Evolutionary conservation across 495 filamentous ascomycete genomes (phyloP).

Genomic region (Chaetomium fimeti): DNA sequence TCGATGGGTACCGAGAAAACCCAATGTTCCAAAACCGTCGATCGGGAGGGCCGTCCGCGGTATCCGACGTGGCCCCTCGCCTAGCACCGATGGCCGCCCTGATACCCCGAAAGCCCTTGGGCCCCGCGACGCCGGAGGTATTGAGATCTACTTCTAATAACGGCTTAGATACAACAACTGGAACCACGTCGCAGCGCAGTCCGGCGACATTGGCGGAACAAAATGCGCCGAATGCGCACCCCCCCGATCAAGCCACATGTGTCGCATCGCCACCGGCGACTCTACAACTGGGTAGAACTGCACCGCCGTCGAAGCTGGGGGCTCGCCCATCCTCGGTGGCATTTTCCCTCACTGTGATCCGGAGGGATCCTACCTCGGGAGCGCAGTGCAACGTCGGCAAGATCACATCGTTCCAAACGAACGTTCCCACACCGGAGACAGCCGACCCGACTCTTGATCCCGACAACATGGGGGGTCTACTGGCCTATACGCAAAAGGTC

Average conservation of each 20-base stretch:
- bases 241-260: not conserved
- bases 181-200: not conserved
- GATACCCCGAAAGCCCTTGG: constrained; percentile 23
- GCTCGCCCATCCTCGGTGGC: constrained; percentile 26
- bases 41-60: not conserved
- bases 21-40: constrained; percentile 27
- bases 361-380: constrained; percentile 75
- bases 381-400: constrained; percentile 88
- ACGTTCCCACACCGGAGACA: constrained; percentile 35
- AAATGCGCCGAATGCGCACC: not conserved
- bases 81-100: constrained; percentile 10
- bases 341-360: constrained; percentile 79
- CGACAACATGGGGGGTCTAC: constrained; percentile 54
- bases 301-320: constrained; percentile 15
- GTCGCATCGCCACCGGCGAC: constrained; percentile 3
- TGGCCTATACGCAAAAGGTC: constrained; percentile 40
- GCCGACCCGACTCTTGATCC: constrained; percentile 33
- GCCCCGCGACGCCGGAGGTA: constrained; percentile 10
- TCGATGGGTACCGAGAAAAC: constrained; percentile 27
- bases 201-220: constrained; percentile 23
- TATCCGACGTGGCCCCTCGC: not conserved
- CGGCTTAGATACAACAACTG: not conserved
- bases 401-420: constrained; percentile 54
- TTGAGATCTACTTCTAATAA: not conserved
- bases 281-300: not conserved